A percentile compares a stretch with the other conserved stretches of the same genome.
Evolutionary conservation across 1,284 basidiomycete species (phyloP).

Genomic region (Hemileia vastatrix): DNA sequence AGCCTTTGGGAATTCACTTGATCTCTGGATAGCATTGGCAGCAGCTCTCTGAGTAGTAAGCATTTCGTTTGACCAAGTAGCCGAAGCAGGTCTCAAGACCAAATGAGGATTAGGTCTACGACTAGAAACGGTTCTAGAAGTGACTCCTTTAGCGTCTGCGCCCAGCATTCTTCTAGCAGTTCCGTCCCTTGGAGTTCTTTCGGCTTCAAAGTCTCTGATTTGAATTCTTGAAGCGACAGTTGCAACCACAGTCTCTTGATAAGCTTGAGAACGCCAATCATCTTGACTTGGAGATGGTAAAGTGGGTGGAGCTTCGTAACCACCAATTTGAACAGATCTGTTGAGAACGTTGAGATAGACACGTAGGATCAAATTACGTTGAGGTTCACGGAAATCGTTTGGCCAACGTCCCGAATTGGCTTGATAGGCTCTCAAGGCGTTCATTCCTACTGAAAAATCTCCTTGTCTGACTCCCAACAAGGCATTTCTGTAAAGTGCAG

Average conservation of each 20-base stretch:
- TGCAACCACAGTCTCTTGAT: conserved; percentile 19
- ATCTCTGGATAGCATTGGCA: conserved; percentile 1
- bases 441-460: background rate
- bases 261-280: conserved; percentile 1
- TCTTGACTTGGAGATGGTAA: conserved; percentile 6
- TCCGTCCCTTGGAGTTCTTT: conserved; percentile 24
- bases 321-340: conserved; percentile 4
- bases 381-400: background rate
- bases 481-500: conserved; percentile 11
- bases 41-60: background rate
- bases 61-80: conserved; percentile 9
- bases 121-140: background rate
- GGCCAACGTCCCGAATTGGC: conserved; percentile 28
- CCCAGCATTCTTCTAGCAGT: conserved; percentile 23
- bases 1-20: conserved; percentile 7
- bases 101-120: background rate
- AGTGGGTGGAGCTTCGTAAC: conserved; percentile 29
- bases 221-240: conserved; percentile 7
- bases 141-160: conserved; percentile 3
- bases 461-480: conserved; percentile 29
- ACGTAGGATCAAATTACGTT: conserved; percentile 6
- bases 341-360: conserved; percentile 20
- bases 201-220: conserved; percentile 11
- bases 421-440: background rate
- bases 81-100: conserved; percentile 11